Evolutionary conservation across 805 yeast species (phyloP).

Genomic region (Candida broadrunensis): DNA sequence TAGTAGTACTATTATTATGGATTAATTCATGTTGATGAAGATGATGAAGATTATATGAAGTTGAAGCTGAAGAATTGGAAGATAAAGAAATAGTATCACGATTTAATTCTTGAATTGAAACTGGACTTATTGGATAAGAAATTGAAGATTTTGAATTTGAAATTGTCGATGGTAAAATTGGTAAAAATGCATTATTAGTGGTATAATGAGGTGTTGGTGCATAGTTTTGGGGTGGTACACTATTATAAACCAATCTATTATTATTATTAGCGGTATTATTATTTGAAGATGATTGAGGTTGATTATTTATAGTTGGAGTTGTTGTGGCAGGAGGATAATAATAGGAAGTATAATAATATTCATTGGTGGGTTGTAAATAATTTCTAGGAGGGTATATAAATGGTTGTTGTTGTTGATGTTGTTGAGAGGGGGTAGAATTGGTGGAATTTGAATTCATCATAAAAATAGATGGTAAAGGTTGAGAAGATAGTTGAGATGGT

Average conservation of each 20-base stretch:
- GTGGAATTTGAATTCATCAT: no score
- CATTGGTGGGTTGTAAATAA: not conserved
- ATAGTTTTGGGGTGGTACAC: not conserved
- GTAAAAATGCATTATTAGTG: not conserved
- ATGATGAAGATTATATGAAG: not conserved
- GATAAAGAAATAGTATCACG: constrained; percentile 1
- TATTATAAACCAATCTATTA: not conserved
- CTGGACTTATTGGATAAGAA: constrained; percentile 4
- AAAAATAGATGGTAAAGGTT: no score
- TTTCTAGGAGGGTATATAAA: not conserved
- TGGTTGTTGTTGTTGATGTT: not conserved
- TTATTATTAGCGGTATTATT: not conserved
- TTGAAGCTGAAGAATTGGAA: not conserved
- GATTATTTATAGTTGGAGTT: not conserved
- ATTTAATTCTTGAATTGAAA: constrained; percentile 7
- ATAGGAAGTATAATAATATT: not conserved
- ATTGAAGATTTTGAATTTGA: constrained; percentile 3
- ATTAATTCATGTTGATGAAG: not conserved
- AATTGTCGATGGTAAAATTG: constrained; percentile 3
- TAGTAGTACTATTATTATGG: no score
- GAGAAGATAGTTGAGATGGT: not conserved
- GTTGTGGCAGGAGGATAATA: not conserved
- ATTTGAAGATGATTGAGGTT: not conserved
- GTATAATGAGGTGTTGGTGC: not conserved
- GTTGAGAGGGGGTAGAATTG: no score